Evolutionary conservation across 805 yeast genomes (phyloP).

Genomic region (Yueomyces sinensis): DNA sequence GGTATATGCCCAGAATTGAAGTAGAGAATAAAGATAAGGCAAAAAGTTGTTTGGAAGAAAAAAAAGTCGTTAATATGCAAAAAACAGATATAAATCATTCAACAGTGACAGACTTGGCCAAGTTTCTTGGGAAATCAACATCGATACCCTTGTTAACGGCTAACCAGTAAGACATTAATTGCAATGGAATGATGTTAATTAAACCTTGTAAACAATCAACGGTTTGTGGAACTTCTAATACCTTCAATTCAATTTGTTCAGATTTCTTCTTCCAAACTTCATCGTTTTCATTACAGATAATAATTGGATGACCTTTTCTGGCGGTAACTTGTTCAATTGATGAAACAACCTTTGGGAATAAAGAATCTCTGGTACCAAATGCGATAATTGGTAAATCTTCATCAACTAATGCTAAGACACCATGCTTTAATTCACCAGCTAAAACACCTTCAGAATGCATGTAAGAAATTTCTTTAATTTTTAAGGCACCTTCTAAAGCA

Average conservation of each 20-base stretch:
- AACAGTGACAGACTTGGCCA: conserved; percentile 97
- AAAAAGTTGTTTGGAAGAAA: neutral
- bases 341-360: conserved; percentile 90
- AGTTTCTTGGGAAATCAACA: conserved; percentile 97
- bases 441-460: conserved; percentile 99
- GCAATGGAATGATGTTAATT: conserved; percentile 86
- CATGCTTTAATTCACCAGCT: conserved; percentile 98
- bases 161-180: conserved; percentile 91
- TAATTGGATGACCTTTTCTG: conserved; percentile 92
- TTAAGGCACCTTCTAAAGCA: conserved; percentile 96
- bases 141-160: conserved; percentile 91
- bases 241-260: conserved; percentile 34
- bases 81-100: no score
- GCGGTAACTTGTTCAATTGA: conserved; percentile 96
- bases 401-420: conserved; percentile 93
- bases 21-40: no score
- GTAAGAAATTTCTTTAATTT: conserved; percentile 94
- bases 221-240: conserved; percentile 84
- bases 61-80: neutral
- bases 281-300: conserved; percentile 78
- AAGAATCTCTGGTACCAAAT: conserved; percentile 89
- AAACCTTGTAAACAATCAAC: conserved; percentile 97
- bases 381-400: conserved; percentile 88
- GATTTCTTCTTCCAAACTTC: conserved; percentile 36
- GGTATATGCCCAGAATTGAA: no score